These are phyloP conservation scores for Acrodontium crateriforme DNA, from an alignment of 2,329 filamentous ascomycete species.

Conservation along the genomic window DNA sequence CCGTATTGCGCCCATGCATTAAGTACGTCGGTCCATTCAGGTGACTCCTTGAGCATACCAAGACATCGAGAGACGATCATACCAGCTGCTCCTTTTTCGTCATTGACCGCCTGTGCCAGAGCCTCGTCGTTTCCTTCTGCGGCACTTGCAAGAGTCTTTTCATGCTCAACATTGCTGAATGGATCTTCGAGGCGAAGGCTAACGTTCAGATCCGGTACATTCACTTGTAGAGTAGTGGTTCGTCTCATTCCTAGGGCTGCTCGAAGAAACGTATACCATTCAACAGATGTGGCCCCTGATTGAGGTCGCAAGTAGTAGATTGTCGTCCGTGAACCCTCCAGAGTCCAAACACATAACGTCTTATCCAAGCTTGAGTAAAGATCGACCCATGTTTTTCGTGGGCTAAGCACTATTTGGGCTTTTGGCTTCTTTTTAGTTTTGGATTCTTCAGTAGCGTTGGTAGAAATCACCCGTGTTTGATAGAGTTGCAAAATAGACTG, in stretches of 20 bases:
- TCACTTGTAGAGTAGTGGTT: conserved; percentile 42
- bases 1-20: conserved; percentile 44
- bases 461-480: conserved; percentile 41
- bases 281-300: conserved; percentile 47
- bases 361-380: conserved; percentile 55
- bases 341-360: conserved; percentile 49
- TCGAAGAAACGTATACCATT: conserved; percentile 55
- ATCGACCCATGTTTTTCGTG: conserved; percentile 42
- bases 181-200: conserved; percentile 46
- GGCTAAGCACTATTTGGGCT: conserved; percentile 43
- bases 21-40: conserved; percentile 47
- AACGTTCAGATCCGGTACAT: conserved; percentile 49
- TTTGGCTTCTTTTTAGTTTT: conserved; percentile 41
- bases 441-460: conserved; percentile 35
- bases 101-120: conserved; percentile 30
- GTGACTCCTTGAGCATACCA: conserved; percentile 41
- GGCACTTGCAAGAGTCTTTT: conserved; percentile 26
- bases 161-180: conserved; percentile 39
- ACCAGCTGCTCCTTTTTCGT: conserved; percentile 42
- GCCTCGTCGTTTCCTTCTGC: conserved; percentile 34
- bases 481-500: conserved; percentile 23
- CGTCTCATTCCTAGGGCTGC: conserved; percentile 46
- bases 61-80: conserved; percentile 45
- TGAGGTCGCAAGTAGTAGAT: conserved; percentile 51
- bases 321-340: conserved; percentile 38